Base-by-base conservation (phyloP, 345 rosid species). In the Gossypium mustelinum region DNA sequence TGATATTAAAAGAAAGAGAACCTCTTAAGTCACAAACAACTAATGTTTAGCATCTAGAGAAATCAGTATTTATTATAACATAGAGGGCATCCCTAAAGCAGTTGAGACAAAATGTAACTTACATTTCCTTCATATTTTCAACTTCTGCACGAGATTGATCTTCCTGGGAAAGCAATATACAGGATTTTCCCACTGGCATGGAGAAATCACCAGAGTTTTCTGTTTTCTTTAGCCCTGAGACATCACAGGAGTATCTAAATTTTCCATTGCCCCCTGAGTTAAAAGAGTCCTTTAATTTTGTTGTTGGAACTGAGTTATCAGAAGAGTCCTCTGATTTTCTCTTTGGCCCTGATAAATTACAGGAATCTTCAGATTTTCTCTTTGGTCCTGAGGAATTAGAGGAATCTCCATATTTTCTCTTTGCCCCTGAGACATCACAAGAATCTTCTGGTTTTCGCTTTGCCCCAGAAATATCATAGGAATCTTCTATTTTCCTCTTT, bases 61-160 rank as follows among this genome's bases (percentile, higher is more conserved):
- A 55, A 77, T 48, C 63, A 7, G 71, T 4, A 29, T 29, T 4
- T 57, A 43, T 70, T 74, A 76, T 61, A 59, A 70, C 59, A 68
- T 29, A 39, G 18, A 56, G 66, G 27, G 64, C n/a, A 71, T 44
- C 56, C 43, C 41, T 59, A 29, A 76, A 70, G 70, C 24, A 73
- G 13, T 39, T 51, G n/a, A 68, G 62, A 68, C 72, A 79, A 67
- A 79, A 78, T 57, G 57, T 2, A 4, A 78, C 91, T 41, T 93
- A 96, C 99, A 74, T 81, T 82, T 89, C 86, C 84, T 93, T 89
- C 72, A 92, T 78, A 62, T 86, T 87, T 86, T 87, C 82, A 73
- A 91, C 83, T 82, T 89, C 82, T 18, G 79, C 84, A 59, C 22
- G 84, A 77, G 92, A 90, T 75, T 83, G 82, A 76, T 80, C 72